Evolutionary conservation across 441 rosid species (phyloP).

Genomic region (Mallotus japonicus): DNA sequence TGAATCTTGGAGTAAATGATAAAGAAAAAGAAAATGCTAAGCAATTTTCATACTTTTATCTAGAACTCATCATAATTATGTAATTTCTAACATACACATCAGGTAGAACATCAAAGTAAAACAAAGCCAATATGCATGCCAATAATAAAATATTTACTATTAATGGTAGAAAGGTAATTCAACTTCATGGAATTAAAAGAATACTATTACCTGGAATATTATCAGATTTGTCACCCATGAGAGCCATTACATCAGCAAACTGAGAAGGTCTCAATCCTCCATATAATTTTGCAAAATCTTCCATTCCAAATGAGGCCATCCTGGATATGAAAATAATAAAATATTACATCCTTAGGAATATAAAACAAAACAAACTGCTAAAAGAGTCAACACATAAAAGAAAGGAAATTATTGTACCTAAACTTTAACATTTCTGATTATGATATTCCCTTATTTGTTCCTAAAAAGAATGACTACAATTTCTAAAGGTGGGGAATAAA

Average conservation of each 20-base stretch:
- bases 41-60: background rate
- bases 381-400: no score
- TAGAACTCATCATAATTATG: background rate
- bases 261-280: conserved; percentile 77
- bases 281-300: conserved; percentile 81
- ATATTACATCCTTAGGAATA: conserved; percentile 9
- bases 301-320: conserved; percentile 93
- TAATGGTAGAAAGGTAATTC: background rate
- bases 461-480: no score
- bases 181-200: background rate
- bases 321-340: conserved; percentile 44
- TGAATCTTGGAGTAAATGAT: background rate
- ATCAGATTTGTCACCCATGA: conserved; percentile 84
- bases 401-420: background rate
- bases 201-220: conserved; percentile 75
- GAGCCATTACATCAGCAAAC: conserved; percentile 83
- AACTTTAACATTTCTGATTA: background rate
- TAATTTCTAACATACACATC: background rate
- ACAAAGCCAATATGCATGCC: background rate
- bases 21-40: background rate
- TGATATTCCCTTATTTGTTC: no score
- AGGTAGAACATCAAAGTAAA: background rate
- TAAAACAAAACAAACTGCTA: background rate
- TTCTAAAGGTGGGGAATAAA: no score
- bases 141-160: background rate